These are phyloP conservation scores for Lanzia echinophila DNA, from an alignment of 2,329 filamentous ascomycete genomes.

Conservation along the genomic window DNA sequence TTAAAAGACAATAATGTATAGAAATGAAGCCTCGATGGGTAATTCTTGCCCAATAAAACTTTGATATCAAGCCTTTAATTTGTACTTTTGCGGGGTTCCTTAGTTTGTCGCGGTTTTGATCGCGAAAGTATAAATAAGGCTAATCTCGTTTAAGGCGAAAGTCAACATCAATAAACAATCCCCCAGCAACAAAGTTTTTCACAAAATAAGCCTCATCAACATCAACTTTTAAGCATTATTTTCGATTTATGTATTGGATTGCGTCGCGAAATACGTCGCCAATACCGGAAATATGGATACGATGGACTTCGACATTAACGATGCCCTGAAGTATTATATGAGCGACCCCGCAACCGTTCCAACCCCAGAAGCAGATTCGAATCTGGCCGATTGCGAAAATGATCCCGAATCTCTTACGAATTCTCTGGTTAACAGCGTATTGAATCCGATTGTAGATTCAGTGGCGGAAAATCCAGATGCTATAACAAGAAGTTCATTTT, in stretches of 20 bases:
- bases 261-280: background rate
- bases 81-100: constrained; percentile 8
- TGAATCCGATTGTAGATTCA: constrained; percentile 89
- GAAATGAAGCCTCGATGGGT: background rate
- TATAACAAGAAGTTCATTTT: constrained; percentile 67
- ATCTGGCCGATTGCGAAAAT: constrained; percentile 85
- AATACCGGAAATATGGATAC: constrained; percentile 50
- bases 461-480: constrained; percentile 89
- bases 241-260: constrained; percentile 5
- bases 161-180: constrained; percentile 11
- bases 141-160: constrained; percentile 1
- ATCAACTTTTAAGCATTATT: background rate
- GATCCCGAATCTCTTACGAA: constrained; percentile 73
- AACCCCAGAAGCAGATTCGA: constrained; percentile 77
- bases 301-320: constrained; percentile 89
- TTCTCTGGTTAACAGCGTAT: constrained; percentile 70
- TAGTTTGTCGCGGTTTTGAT: constrained; percentile 5
- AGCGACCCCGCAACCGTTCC: constrained; percentile 79
- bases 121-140: background rate
- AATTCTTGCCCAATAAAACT: background rate
- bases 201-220: background rate
- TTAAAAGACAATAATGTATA: background rate
- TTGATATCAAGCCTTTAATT: background rate
- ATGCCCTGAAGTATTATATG: constrained; percentile 94
- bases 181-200: constrained; percentile 6